phyloP scores from a whole-genome alignment of 768 basidiomycete genomes.

The Leccinum boreale region DNA sequence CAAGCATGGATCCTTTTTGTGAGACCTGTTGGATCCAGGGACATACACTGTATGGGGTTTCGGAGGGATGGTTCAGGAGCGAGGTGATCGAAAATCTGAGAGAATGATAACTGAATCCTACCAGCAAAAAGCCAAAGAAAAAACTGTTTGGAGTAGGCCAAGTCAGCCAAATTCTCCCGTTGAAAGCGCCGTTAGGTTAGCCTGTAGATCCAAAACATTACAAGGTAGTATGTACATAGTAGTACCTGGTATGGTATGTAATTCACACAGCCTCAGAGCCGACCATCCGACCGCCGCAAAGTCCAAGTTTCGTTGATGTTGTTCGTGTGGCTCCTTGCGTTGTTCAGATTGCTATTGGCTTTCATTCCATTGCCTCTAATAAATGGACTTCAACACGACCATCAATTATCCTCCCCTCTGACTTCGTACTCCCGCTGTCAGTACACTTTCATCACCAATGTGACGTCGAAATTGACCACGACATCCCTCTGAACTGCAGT shows the following conservation, averaged over 20 bases:
- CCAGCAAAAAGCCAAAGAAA: background rate
- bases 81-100: background rate
- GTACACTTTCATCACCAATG: conserved; percentile 25
- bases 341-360: conserved; percentile 50
- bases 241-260: background rate
- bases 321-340: conserved; percentile 41
- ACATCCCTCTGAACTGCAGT: conserved; percentile 45
- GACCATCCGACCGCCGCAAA: background rate
- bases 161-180: background rate
- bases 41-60: background rate
- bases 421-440: conserved; percentile 76
- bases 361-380: conserved; percentile 44
- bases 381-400: conserved; percentile 55
- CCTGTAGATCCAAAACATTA: background rate
- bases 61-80: background rate
- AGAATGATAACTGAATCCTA: background rate
- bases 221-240: background rate
- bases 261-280: background rate
- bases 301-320: background rate
- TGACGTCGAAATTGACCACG: background rate
- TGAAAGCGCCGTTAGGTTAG: too few species aligned
- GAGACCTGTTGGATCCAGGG: background rate
- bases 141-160: background rate
- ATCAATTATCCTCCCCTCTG: conserved; percentile 77
- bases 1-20: background rate